Evolutionary conservation across 108 stramenopile species (phyloP), one percentile per base, ranked within the genome.

Genomic region (Nitzschia putrida): DNA sequence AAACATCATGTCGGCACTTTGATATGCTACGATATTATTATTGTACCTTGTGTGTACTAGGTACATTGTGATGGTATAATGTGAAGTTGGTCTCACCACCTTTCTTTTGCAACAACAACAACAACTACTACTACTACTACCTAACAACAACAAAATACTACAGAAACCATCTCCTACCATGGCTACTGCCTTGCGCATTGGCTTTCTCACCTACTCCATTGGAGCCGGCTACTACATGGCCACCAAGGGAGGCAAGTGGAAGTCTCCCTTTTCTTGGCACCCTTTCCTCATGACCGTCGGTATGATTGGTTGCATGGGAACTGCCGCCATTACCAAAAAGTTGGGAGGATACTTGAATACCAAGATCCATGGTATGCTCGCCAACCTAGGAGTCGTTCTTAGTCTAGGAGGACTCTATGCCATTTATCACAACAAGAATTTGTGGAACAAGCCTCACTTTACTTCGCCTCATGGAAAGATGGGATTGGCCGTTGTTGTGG

Each of bases 271-370:
- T 69, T 85, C 84, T 21, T 89, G 85, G 87, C 91, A 92, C 78
- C 91, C 91, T 2, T 71, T 92, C 38, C 66, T 89, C 43, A 92
- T 92, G 91, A 88, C 79, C 53, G 25, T 75, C 6, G 91, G 89
- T 42, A 83, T 93, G 83, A 65, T 90, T 10, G 89, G 87, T 5
- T 66, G 85, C 61, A 80, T 88, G 77, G 92, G 92, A 16, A 76
- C 79, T 25, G 83, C 77, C 34, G 80, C 83, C 29, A 40, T 88
- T 0, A 90, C 84, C 39, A 93, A 93, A 68, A 93, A 93, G 61
- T 47, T 86, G 18, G 88, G 88, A 56, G 92, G 92, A 12, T 93
- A 93, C 69, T 74, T 76, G 55, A 93, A 93, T 66, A 93, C 92
- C 53, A 93, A 93, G 75, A 64, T 83, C 20, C 92, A 93, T 65